phyloP scores from a whole-genome alignment of 106 monocot species.

The Apostasia ramifera region DNA sequence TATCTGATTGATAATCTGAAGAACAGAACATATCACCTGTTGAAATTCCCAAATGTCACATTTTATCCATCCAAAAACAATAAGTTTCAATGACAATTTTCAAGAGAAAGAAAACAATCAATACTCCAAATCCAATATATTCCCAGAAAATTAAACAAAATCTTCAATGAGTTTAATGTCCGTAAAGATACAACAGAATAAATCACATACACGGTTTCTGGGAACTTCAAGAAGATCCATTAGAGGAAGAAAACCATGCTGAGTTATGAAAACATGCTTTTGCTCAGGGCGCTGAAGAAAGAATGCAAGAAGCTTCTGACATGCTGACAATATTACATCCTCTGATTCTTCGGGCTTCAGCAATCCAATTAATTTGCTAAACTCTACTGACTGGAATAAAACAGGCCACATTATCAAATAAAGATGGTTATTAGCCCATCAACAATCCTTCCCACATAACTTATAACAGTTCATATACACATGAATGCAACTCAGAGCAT shows the following conservation, averaged over 20 bases:
- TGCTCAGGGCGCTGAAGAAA: slow-evolving; percentile 75
- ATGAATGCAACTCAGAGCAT: too few relatives aligned
- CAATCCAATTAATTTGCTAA: slow-evolving; percentile 54
- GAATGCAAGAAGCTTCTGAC: slow-evolving; percentile 58
- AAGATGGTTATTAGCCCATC: too few relatives aligned
- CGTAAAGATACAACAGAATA: background rate
- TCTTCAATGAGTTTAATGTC: too few relatives aligned
- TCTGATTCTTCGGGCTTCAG: slow-evolving; percentile 60
- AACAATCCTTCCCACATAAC: too few relatives aligned
- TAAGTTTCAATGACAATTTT: background rate
- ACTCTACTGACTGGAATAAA: slow-evolving; percentile 40
- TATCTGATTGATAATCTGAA: slow-evolving; percentile 80
- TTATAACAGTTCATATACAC: too few relatives aligned
- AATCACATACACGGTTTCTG: slow-evolving; percentile 55
- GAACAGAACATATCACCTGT: slow-evolving; percentile 72
- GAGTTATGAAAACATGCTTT: slow-evolving; percentile 63
- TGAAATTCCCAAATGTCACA: background rate
- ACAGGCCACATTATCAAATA: too few relatives aligned
- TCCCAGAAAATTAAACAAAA: too few relatives aligned
- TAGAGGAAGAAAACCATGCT: slow-evolving; percentile 73
- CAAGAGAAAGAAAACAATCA: too few relatives aligned
- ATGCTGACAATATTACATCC: slow-evolving; percentile 52
- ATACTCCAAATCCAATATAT: too few relatives aligned
- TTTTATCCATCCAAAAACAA: too few relatives aligned
- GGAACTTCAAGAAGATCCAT: slow-evolving; percentile 87